Conservation (phyloP, 2,329 filamentous ascomycete species). For the Alternaria panax region DNA sequence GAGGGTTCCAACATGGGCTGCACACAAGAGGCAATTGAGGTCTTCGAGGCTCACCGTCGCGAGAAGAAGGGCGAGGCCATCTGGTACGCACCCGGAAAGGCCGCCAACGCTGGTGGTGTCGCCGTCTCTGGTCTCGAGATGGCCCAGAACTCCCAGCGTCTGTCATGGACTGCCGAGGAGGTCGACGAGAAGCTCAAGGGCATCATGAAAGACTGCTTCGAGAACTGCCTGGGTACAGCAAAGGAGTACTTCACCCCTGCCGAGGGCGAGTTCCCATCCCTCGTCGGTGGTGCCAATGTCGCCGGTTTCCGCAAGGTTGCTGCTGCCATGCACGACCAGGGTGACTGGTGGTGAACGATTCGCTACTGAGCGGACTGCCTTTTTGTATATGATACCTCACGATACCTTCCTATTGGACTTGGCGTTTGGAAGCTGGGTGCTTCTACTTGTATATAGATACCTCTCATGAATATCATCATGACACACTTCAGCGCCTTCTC, state of each 20-base stretch:
- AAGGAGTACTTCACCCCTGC: slow-evolving; percentile 82
- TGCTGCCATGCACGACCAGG: slow-evolving; percentile 92
- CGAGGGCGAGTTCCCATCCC: slow-evolving; percentile 84
- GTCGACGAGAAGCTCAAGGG: slow-evolving; percentile 88
- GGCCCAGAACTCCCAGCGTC: slow-evolving; percentile 93
- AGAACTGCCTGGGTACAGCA: slow-evolving; percentile 86
- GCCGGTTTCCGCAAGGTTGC: slow-evolving; percentile 97
- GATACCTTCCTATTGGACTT: slow-evolving; percentile 26
- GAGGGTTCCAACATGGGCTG: slow-evolving; percentile 99
- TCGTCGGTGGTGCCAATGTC: slow-evolving; percentile 96
- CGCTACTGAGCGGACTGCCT: slow-evolving; percentile 15
- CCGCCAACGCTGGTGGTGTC: slow-evolving; percentile 96
- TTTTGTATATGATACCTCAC: slow-evolving; percentile 38
- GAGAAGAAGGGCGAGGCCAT: slow-evolving; percentile 74
- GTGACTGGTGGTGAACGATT: slow-evolving; percentile 77
- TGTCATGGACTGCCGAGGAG: slow-evolving; percentile 87
- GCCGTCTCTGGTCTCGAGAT: slow-evolving; percentile 98
- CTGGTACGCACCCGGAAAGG: slow-evolving; percentile 97
- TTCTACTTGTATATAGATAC: slow-evolving; percentile 30
- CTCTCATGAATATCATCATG: slow-evolving; percentile 25
- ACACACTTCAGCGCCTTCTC: neutral
- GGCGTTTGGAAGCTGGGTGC: slow-evolving; percentile 25
- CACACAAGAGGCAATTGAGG: slow-evolving; percentile 91
- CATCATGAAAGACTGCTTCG: slow-evolving; percentile 96
- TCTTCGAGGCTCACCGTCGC: slow-evolving; percentile 82